phyloP scores from a whole-genome alignment of 2,329 filamentous ascomycete species.

The Ceratocystis alfenasii region DNA sequence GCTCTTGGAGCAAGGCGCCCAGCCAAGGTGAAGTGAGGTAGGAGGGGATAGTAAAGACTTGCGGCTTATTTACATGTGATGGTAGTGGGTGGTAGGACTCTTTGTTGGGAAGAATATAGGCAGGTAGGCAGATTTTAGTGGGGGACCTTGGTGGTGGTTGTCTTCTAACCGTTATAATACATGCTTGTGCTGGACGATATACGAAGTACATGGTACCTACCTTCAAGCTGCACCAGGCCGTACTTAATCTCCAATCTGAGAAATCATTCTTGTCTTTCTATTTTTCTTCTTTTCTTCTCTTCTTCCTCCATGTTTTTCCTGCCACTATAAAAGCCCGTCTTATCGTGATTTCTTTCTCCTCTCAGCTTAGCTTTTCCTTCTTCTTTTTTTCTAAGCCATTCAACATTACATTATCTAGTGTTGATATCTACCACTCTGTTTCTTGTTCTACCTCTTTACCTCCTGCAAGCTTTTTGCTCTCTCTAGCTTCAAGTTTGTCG shows the following conservation, averaged over 20 bases:
- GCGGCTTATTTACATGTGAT: not conserved
- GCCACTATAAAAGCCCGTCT: not conserved
- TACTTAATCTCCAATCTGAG: constrained; percentile 18
- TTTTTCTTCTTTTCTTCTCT: constrained; percentile 12
- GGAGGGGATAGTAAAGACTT: not conserved
- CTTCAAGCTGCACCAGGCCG: not conserved
- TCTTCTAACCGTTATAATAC: not conserved
- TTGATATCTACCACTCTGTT: not conserved
- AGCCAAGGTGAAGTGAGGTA: not conserved
- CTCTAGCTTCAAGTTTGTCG: not conserved
- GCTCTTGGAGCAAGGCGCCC: not conserved
- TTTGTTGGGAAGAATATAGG: not conserved
- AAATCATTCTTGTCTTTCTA: constrained; percentile 22
- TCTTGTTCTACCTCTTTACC: not conserved
- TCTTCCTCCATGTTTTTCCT: constrained; percentile 11
- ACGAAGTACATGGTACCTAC: not conserved
- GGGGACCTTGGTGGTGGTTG: not conserved
- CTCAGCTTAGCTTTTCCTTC: not conserved
- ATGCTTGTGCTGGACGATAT: not conserved
- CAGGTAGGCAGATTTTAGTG: not conserved
- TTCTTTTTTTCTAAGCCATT: constrained; percentile 10
- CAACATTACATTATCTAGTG: not conserved
- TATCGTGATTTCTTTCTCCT: constrained; percentile 2
- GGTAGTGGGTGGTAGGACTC: not conserved
- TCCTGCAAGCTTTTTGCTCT: not conserved